Evolutionary conservation across 768 basidiomycete genomes (phyloP).

Genomic region (Hypsizygus marmoreus): DNA sequence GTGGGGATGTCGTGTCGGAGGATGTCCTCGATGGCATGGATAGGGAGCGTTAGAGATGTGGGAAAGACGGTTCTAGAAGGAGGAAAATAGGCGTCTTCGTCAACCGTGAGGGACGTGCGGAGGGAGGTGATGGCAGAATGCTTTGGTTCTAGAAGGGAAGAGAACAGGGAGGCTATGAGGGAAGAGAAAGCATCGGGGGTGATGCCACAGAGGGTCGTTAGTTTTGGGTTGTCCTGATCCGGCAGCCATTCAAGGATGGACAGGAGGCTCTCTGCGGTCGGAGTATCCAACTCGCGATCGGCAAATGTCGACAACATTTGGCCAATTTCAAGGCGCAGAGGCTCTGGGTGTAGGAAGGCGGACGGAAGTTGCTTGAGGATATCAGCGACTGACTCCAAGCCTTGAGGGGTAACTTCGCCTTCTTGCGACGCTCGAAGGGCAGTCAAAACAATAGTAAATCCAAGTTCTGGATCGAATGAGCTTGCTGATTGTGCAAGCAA

Average conservation of each 20-base stretch:
- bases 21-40: slow-evolving; percentile 49
- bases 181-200: slow-evolving; percentile 45
- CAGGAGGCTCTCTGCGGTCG: slow-evolving; percentile 40
- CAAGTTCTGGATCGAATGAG: slow-evolving; percentile 30
- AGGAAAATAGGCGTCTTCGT: slow-evolving; percentile 40
- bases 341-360: slow-evolving; percentile 24
- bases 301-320: slow-evolving; percentile 31
- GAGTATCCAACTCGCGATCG: slow-evolving; percentile 32
- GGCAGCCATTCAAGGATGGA: slow-evolving; percentile 60
- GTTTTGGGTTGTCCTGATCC: slow-evolving; percentile 42
- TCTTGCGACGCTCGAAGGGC: slow-evolving; percentile 31
- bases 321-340: slow-evolving; percentile 36
- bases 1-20: slow-evolving; percentile 33
- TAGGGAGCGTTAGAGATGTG: slow-evolving; percentile 43
- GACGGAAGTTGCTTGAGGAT: slow-evolving; percentile 26
- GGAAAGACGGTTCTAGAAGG: slow-evolving; percentile 37
- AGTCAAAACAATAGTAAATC: slow-evolving; percentile 32
- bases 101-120: slow-evolving; percentile 34
- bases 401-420: slow-evolving; percentile 15
- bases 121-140: slow-evolving; percentile 22
- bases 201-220: slow-evolving; percentile 51
- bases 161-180: slow-evolving; percentile 42
- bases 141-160: slow-evolving; percentile 25
- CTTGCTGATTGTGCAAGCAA: slow-evolving; percentile 25
- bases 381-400: slow-evolving; percentile 22